These are phyloP conservation scores for Colletotrichum chlorophyti DNA, from an alignment of 2,329 filamentous ascomycete genomes.

Conservation along the genomic window DNA sequence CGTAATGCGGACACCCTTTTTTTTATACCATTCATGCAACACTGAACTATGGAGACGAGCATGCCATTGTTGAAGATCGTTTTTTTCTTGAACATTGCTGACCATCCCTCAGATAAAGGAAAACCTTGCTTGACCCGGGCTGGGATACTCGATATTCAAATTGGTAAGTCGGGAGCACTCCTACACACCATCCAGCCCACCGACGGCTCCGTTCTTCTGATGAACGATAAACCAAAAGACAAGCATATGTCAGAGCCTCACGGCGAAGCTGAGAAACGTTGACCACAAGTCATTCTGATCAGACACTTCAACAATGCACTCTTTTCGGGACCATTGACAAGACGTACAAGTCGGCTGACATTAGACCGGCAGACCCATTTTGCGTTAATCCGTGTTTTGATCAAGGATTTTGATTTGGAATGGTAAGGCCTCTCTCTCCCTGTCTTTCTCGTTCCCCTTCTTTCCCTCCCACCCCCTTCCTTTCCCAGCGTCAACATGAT, in stretches of 20 bases:
- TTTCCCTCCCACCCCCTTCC: not conserved
- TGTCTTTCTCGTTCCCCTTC: too few species aligned
- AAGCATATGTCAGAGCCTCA: constrained; percentile 34
- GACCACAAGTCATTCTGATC: constrained; percentile 29
- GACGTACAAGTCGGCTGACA: constrained; percentile 6
- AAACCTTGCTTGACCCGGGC: not conserved
- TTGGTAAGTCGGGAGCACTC: constrained; percentile 8
- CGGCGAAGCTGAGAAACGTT: constrained; percentile 31
- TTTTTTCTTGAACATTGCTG: constrained; percentile 19
- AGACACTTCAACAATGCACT: constrained; percentile 17
- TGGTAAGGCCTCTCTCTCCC: not conserved
- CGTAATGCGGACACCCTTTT: constrained; percentile 63
- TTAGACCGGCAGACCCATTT: not conserved
- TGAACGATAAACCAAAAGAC: constrained; percentile 32
- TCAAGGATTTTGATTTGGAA: not conserved
- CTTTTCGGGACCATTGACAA: not conserved
- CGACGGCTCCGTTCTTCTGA: constrained; percentile 27
- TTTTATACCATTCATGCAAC: constrained; percentile 66
- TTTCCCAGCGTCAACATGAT: constrained; percentile 25
- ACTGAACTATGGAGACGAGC: too few species aligned
- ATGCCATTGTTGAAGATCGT: too few species aligned
- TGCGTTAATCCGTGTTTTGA: rapidly evolving
- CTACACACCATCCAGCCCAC: not conserved
- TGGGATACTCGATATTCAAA: not conserved
- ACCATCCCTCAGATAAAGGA: constrained; percentile 20